Conservation (phyloP, 768 basidiomycete genomes). For the Macrolepiota albuminosa region DNA sequence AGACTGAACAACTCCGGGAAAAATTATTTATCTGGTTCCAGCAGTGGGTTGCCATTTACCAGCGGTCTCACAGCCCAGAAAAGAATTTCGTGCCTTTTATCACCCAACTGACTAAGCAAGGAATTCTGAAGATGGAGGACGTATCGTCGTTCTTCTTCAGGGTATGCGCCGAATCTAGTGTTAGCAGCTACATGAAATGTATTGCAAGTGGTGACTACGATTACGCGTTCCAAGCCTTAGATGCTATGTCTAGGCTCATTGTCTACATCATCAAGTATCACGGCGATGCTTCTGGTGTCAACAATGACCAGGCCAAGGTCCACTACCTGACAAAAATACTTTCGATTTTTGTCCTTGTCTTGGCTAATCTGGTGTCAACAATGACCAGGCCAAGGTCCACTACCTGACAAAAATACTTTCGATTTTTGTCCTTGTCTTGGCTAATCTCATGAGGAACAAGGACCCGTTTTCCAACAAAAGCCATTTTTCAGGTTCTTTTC, state of each 20-base stretch:
- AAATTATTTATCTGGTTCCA: conserved; percentile 80
- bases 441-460: conserved; percentile 94
- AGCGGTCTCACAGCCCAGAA: conserved; percentile 85
- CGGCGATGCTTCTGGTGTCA: conserved; percentile 88
- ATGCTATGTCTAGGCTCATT: conserved; percentile 92
- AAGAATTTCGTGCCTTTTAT: conserved; percentile 96
- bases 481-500: conserved; percentile 99
- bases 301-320: conserved; percentile 93
- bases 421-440: conserved; percentile 93
- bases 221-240: conserved; percentile 86
- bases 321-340: conserved; percentile 96
- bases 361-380: conserved; percentile 90
- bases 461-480: conserved; percentile 88
- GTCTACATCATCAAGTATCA: conserved; percentile 99
- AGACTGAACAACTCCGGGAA: conserved; percentile 70
- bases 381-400: conserved; percentile 93
- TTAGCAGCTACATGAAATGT: conserved; percentile 81
- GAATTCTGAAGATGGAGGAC: conserved; percentile 93
- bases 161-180: conserved; percentile 92
- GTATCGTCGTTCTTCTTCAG: conserved; percentile 98
- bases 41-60: conserved; percentile 95
- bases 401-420: conserved; percentile 97
- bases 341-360: conserved; percentile 93
- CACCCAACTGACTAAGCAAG: conserved; percentile 95
- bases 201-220: conserved; percentile 67